Conservation (phyloP, 2,329 filamentous ascomycete genomes). For the Microascus cirrosus region DNA sequence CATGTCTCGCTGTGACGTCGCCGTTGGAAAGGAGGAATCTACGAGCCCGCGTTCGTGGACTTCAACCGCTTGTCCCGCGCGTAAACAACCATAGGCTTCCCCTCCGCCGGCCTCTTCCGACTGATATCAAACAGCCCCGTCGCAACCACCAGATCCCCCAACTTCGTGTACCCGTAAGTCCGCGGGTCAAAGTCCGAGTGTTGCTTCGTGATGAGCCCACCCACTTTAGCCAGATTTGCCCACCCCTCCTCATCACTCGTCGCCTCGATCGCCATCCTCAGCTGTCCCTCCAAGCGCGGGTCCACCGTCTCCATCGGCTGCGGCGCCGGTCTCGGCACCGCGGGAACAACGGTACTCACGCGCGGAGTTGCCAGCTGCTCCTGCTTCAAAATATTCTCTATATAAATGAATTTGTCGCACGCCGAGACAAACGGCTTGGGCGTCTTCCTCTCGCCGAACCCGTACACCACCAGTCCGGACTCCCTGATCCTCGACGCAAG, state of each 20-base stretch:
- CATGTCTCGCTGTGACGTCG: too few species aligned
- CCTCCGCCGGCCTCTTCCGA: neutral
- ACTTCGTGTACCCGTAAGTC: conserved; percentile 14
- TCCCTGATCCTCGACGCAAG: conserved; percentile 20
- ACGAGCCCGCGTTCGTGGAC: neutral
- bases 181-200: conserved; percentile 19
- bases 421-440: conserved; percentile 18
- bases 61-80: neutral
- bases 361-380: conserved; percentile 1
- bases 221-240: conserved; percentile 15
- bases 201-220: conserved; percentile 12
- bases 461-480: conserved; percentile 19
- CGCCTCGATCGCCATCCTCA: conserved; percentile 11
- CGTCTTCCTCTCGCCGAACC: conserved; percentile 20
- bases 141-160: conserved; percentile 10
- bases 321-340: neutral
- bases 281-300: neutral
- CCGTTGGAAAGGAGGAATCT: too few species aligned
- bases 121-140: neutral
- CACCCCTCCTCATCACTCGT: conserved; percentile 15
- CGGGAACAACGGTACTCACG: neutral
- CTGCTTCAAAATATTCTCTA: conserved; percentile 10
- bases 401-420: conserved; percentile 21
- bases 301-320: neutral
- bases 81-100: neutral